Percentiles rank a stretch among this genome's conserved stretches.
phyloP scores from a whole-genome alignment of 805 yeast species.

The Yarrowia alimentaria region DNA sequence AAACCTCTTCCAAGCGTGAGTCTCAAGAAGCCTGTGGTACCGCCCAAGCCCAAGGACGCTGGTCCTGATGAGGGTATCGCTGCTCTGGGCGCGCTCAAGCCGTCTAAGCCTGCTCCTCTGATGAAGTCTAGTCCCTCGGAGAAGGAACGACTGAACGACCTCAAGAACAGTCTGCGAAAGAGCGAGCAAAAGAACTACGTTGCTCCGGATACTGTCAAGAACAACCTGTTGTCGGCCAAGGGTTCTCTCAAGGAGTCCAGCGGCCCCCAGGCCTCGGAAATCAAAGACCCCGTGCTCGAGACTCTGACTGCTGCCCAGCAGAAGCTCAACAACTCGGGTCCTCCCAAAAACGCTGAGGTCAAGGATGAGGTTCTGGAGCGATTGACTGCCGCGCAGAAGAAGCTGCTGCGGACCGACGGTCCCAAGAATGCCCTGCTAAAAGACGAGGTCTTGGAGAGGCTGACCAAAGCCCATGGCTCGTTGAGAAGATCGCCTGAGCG shows the following conservation, averaged over 20 bases:
- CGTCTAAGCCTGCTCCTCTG: background rate
- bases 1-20: too few species aligned
- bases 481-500: slow-evolving; percentile 10
- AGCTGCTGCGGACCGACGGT: slow-evolving; percentile 12
- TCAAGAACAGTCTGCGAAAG: slow-evolving; percentile 31
- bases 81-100: slow-evolving; percentile 21
- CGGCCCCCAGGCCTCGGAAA: slow-evolving; percentile 5
- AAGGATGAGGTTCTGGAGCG: slow-evolving; percentile 24
- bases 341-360: slow-evolving; percentile 17
- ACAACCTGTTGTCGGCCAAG: slow-evolving; percentile 30
- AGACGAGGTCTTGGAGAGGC: slow-evolving; percentile 24
- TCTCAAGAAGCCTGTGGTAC: too few species aligned
- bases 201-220: slow-evolving; percentile 31
- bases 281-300: slow-evolving; percentile 19
- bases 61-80: too few species aligned
- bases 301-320: slow-evolving; percentile 15
- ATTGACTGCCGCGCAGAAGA: slow-evolving; percentile 5
- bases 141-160: slow-evolving; percentile 31
- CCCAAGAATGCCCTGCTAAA: slow-evolving; percentile 12
- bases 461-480: slow-evolving; percentile 10
- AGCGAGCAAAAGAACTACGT: slow-evolving; percentile 32
- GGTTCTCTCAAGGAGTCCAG: slow-evolving; percentile 26
- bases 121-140: slow-evolving; percentile 28
- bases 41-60: too few species aligned
- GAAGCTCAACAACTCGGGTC: background rate